phyloP scores from a whole-genome alignment of 495 filamentous ascomycete genomes.

The Lasiosphaeria miniovina region DNA sequence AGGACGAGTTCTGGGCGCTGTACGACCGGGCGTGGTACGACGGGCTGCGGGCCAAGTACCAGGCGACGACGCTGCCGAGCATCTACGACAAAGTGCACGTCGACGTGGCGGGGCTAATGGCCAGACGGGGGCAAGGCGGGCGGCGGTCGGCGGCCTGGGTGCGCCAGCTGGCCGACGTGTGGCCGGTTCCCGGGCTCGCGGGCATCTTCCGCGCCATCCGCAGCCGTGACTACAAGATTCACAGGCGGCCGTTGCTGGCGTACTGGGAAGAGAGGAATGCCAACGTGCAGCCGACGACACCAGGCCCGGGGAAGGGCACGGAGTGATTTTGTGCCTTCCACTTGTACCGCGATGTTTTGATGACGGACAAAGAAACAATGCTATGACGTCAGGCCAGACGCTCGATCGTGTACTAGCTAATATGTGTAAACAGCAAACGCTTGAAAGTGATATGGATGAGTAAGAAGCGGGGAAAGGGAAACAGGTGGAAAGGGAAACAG shows the following conservation, averaged over 20 bases:
- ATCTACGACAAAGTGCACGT: slow-evolving; percentile 50
- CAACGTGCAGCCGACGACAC: too few relatives aligned
- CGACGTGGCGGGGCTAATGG: not conserved
- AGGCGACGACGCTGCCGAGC: slow-evolving; percentile 43
- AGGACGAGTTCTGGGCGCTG: slow-evolving; percentile 52
- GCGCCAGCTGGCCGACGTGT: not conserved
- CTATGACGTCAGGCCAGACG: too few relatives aligned
- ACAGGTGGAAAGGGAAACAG: too few relatives aligned
- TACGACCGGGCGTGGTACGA: slow-evolving; percentile 51
- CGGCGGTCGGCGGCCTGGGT: not conserved
- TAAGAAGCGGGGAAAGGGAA: too few relatives aligned
- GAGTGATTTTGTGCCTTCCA: too few relatives aligned
- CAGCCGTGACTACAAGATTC: not conserved
- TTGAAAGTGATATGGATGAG: too few relatives aligned
- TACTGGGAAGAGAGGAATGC: not conserved
- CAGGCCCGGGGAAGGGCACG: too few relatives aligned
- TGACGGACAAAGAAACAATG: too few relatives aligned
- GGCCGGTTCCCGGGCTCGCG: not conserved
- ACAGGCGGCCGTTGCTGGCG: not conserved
- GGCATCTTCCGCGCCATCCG: not conserved
- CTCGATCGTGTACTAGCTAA: too few relatives aligned
- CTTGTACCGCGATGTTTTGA: too few relatives aligned
- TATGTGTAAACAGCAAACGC: too few relatives aligned
- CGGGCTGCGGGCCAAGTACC: slow-evolving; percentile 43
- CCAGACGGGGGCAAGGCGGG: not conserved